A percentile compares a stretch with the other conserved stretches of the same genome.
phyloP scores from a whole-genome alignment of 2,329 filamentous ascomycete species.

The Emmonsiellopsis sp. region DNA sequence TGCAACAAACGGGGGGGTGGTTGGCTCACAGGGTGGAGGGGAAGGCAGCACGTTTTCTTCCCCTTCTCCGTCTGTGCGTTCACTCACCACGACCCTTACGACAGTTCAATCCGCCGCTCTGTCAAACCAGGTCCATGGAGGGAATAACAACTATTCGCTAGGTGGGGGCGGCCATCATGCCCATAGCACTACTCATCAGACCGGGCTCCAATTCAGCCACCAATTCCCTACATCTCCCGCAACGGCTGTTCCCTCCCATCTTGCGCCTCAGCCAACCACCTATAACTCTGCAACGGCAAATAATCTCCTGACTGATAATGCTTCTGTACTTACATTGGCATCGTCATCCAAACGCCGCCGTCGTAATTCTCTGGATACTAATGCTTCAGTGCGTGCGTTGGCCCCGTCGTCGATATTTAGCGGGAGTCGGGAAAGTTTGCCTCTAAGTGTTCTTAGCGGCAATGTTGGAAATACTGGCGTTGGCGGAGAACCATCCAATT shows the following conservation, averaged over 20 bases:
- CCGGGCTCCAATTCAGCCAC: constrained; percentile 45
- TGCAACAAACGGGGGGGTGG: constrained; percentile 53
- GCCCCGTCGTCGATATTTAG: constrained; percentile 56
- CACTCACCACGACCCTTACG: constrained; percentile 55
- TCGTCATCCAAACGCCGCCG: constrained; percentile 55
- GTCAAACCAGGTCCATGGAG: constrained; percentile 34
- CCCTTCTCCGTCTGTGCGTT: constrained; percentile 54
- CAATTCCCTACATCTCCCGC: constrained; percentile 51
- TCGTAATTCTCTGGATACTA: constrained; percentile 54
- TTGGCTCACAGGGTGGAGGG: constrained; percentile 58
- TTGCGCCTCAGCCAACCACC: constrained; percentile 45
- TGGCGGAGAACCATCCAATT: constrained; percentile 28
- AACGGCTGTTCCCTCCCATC: constrained; percentile 52
- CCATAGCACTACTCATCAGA: constrained; percentile 23
- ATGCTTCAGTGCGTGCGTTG: constrained; percentile 56
- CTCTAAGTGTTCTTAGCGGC: constrained; percentile 51
- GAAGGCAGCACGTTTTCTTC: constrained; percentile 58
- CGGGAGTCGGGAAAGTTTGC: constrained; percentile 54
- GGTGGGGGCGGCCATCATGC: constrained; percentile 22
- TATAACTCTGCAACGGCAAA: constrained; percentile 54
- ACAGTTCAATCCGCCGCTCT: constrained; percentile 55
- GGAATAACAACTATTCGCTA: neutral
- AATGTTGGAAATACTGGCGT: constrained; percentile 25
- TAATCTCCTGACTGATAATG: constrained; percentile 55
- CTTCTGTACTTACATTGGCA: constrained; percentile 55